phyloP scores from a whole-genome alignment of 257 asterid species.

The Capsicum rhomboideum region DNA sequence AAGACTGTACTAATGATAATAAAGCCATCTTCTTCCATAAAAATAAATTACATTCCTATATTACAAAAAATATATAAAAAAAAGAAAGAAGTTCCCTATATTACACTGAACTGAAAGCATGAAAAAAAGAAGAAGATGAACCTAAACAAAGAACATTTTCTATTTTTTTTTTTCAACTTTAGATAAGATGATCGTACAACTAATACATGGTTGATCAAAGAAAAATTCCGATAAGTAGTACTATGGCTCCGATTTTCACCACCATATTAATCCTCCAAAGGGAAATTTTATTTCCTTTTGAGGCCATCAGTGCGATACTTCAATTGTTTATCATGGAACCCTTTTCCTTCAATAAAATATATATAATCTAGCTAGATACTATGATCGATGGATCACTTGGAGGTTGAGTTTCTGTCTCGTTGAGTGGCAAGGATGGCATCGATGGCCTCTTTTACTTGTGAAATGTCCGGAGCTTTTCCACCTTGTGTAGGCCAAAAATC shows the following conservation, averaged over 20 bases:
- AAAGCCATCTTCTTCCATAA: neutral
- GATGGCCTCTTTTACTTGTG: slow-evolving; percentile 82
- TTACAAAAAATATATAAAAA: neutral
- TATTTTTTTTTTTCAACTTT: neutral
- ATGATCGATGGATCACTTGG: slow-evolving; percentile 15
- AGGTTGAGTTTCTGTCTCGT: slow-evolving; percentile 46
- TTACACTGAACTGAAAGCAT: neutral
- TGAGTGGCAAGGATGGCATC: slow-evolving; percentile 80
- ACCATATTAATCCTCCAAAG: neutral
- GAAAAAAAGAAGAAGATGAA: neutral
- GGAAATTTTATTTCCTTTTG: neutral
- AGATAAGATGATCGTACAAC: neutral
- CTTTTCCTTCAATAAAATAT: neutral
- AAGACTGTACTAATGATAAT: neutral
- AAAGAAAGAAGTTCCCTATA: neutral
- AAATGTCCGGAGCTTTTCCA: slow-evolving; percentile 72
- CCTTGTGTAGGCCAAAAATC: slow-evolving; percentile 96
- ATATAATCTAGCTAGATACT: neutral
- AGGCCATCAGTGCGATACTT: neutral
- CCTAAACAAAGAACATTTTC: neutral
- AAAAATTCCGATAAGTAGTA: neutral
- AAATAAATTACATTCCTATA: neutral
- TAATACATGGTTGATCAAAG: neutral
- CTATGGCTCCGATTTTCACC: neutral
- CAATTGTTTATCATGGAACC: neutral